Evolutionary conservation across 768 basidiomycete species (phyloP).

Genomic region (Mycena venus): DNA sequence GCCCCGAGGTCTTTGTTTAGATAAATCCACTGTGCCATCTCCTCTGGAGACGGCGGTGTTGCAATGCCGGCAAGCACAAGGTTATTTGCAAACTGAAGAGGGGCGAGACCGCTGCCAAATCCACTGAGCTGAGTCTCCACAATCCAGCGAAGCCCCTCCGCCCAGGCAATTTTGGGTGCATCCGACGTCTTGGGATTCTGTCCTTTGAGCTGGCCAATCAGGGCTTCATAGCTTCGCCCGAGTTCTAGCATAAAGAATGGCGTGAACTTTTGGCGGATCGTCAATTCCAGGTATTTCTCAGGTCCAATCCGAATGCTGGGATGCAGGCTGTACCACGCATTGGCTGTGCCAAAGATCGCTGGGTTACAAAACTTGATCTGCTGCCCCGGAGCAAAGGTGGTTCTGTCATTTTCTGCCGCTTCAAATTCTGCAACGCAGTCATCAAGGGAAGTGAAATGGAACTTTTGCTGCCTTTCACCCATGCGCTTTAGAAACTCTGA

Average conservation of each 20-base stretch:
- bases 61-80: slow-evolving; percentile 15
- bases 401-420: no score
- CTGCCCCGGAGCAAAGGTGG: no score
- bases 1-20: slow-evolving; percentile 20
- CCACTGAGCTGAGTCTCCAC: background rate
- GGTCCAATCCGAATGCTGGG: background rate
- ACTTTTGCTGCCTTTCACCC: no score
- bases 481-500: background rate
- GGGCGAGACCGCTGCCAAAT: slow-evolving; percentile 24
- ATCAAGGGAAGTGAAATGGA: no score
- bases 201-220: slow-evolving; percentile 11
- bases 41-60: background rate
- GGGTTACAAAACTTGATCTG: slow-evolving; percentile 6
- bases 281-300: background rate
- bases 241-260: slow-evolving; percentile 5
- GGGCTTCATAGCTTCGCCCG: background rate
- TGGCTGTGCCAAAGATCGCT: slow-evolving; percentile 1
- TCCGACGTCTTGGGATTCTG: slow-evolving; percentile 3
- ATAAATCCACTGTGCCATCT: slow-evolving; percentile 28
- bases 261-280: slow-evolving; percentile 1
- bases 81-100: slow-evolving; percentile 35
- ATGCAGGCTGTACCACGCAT: background rate
- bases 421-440: no score
- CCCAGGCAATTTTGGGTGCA: slow-evolving; percentile 1
- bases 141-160: slow-evolving; percentile 13